Evolutionary conservation across 1,139 yeast genomes (phyloP).

Genomic region (Zygosaccharomyces sapae): DNA sequence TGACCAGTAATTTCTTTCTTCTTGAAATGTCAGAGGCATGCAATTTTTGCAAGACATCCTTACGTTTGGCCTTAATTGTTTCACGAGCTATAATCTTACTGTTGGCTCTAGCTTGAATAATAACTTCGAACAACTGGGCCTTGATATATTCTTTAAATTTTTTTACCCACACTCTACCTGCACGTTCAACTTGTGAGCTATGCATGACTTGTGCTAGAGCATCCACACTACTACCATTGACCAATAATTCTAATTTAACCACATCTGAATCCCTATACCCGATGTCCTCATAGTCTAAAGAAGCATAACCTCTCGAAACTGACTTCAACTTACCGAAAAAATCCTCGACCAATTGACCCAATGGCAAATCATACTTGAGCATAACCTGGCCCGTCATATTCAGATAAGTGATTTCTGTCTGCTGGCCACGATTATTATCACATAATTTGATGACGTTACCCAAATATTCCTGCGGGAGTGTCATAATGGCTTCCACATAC

Average conservation of each 20-base stretch:
- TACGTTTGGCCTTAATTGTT: constrained; percentile 86
- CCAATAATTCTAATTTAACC: constrained; percentile 81
- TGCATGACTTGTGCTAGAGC: constrained; percentile 92
- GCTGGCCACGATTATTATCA: constrained; percentile 78
- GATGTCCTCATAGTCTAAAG: constrained; percentile 89
- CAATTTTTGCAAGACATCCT: constrained; percentile 84
- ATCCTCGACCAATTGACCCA: constrained; percentile 88
- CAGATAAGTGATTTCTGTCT: constrained; percentile 71
- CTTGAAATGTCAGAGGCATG: constrained; percentile 94
- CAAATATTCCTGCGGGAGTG: constrained; percentile 82
- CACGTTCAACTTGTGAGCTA: constrained; percentile 62
- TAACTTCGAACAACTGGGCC: constrained; percentile 85
- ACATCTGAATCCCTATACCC: constrained; percentile 80
- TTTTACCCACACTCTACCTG: constrained; percentile 79
- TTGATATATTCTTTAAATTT: constrained; percentile 73
- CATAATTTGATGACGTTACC: constrained; percentile 85
- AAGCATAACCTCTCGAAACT: constrained; percentile 85
- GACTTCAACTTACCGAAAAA: constrained; percentile 92
- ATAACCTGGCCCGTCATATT: constrained; percentile 73
- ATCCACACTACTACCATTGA: constrained; percentile 86
- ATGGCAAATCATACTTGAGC: constrained; percentile 73
- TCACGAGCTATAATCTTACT: constrained; percentile 83
- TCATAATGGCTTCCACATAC: constrained; percentile 83
- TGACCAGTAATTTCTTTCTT: constrained; percentile 78
- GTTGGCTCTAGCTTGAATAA: constrained; percentile 87